Evolutionary conservation across 805 yeast species (phyloP).

Genomic region (Kodamaea restingae): DNA sequence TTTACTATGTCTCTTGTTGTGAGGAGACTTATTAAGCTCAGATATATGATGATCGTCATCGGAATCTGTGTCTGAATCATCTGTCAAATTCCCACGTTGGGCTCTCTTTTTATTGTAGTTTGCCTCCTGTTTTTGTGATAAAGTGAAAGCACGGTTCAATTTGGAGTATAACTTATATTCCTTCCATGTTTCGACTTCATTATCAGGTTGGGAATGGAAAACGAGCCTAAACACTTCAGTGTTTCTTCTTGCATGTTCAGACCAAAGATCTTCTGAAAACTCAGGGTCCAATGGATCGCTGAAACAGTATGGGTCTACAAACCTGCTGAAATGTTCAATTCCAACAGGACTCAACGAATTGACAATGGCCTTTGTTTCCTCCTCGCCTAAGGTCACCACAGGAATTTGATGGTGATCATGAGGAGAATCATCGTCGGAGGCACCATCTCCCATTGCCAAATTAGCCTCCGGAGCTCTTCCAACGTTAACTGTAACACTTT

Average conservation of each 20-base stretch:
- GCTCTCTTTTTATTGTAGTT: conserved; percentile 21
- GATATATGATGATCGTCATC: conserved; percentile 5
- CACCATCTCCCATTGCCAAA: conserved; percentile 3
- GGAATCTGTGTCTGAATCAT: conserved; percentile 11
- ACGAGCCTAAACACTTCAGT: conserved; percentile 77
- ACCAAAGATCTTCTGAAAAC: conserved; percentile 85
- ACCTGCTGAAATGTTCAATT: conserved; percentile 34
- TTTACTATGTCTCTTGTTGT: conserved; percentile 12
- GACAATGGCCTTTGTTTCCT: conserved; percentile 40
- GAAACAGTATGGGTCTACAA: conserved; percentile 84
- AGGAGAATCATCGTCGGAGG: conserved; percentile 2
- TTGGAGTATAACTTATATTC: conserved; percentile 74
- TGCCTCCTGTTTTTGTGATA: conserved; percentile 36
- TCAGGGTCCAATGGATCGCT: conserved; percentile 81
- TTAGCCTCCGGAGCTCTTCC: conserved; percentile 4
- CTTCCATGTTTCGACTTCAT: conserved; percentile 82
- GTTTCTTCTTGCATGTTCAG: conserved; percentile 75
- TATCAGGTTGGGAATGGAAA: conserved; percentile 94
- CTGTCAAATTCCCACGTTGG: conserved; percentile 12
- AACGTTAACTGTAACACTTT: conserved; percentile 3
- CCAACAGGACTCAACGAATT: conserved; percentile 36
- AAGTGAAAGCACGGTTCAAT: conserved; percentile 53
- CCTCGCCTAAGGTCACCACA: conserved; percentile 41
- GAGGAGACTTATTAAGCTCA: conserved; percentile 3
- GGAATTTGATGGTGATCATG: conserved; percentile 22